A percentile compares a stretch with the other conserved stretches of the same genome.
These are phyloP conservation scores for Torulaspora maleeae DNA, from an alignment of 805 yeast genomes.

Conservation along the genomic window DNA sequence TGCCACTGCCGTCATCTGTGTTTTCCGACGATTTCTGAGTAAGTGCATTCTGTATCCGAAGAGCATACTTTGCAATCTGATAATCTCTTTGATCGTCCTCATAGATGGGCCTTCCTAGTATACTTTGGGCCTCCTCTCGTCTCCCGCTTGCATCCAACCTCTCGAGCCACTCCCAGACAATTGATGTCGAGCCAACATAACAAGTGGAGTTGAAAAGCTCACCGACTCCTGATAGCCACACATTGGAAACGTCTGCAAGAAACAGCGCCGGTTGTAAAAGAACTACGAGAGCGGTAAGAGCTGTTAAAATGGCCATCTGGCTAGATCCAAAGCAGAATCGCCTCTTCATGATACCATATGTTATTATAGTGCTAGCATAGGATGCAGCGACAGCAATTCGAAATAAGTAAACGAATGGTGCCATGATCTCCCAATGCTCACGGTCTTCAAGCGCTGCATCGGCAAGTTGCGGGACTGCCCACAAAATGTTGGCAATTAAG, in stretches of 20 bases:
- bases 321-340: constrained; percentile 44
- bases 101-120: constrained; percentile 68
- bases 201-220: constrained; percentile 69
- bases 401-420: constrained; percentile 69
- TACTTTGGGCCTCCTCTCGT: constrained; percentile 60
- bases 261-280: constrained; percentile 64
- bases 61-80: constrained; percentile 30
- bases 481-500: constrained; percentile 54
- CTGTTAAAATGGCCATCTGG: constrained; percentile 50
- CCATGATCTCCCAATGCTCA: constrained; percentile 50
- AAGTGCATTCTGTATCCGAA: constrained; percentile 27
- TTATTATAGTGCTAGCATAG: constrained; percentile 59
- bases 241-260: constrained; percentile 68
- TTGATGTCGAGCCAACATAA: constrained; percentile 64
- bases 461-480: constrained; percentile 53
- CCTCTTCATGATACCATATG: constrained; percentile 50
- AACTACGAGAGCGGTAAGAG: constrained; percentile 51
- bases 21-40: constrained; percentile 14
- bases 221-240: constrained; percentile 70
- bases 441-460: constrained; percentile 13
- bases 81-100: constrained; percentile 52
- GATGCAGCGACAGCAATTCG: constrained; percentile 67
- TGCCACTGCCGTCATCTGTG: constrained; percentile 10
- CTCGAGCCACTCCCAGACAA: constrained; percentile 86
- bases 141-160: constrained; percentile 54